phyloP scores from a whole-genome alignment of 176 grass and related monocot species.

The Dactylis glomerata region DNA sequence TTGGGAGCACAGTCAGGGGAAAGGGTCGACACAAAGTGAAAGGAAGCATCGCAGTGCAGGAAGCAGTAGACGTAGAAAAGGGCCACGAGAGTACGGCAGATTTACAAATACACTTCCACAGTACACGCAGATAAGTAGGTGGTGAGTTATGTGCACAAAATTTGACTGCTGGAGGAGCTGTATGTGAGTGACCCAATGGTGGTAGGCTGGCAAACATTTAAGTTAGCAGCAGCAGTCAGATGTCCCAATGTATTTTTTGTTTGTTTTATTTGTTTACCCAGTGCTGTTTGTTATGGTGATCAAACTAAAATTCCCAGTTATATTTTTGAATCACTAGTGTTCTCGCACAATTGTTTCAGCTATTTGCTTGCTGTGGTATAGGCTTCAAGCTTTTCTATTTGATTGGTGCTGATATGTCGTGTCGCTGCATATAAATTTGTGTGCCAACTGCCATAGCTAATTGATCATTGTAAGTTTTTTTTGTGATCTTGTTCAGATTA shows the following conservation, averaged over 20 bases:
- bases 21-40: slow-evolving; percentile 28
- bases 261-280: slow-evolving; percentile 14
- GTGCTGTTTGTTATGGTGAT: background rate
- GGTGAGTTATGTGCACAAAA: slow-evolving; percentile 28
- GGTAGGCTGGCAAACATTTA: background rate
- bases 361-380: background rate
- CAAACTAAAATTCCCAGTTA: background rate
- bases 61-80: slow-evolving; percentile 45
- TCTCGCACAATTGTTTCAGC: background rate
- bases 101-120: slow-evolving; percentile 54
- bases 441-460: background rate
- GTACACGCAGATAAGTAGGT: slow-evolving; percentile 34
- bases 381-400: background rate
- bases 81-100: slow-evolving; percentile 40
- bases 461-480: too few species aligned
- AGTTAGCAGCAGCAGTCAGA: background rate
- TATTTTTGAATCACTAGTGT: background rate
- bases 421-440: background rate
- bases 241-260: background rate
- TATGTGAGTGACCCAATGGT: background rate
- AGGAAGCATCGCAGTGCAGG: slow-evolving; percentile 23
- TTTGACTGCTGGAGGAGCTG: background rate
- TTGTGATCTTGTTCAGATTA: too few species aligned
- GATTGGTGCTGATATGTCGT: background rate
- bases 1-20: slow-evolving; percentile 16